Evolutionary conservation across 2,329 filamentous ascomycete genomes (phyloP), one percentile per base, ranked within the genome.

Genomic region (Ceratocystis cacaofunesta): DNA sequence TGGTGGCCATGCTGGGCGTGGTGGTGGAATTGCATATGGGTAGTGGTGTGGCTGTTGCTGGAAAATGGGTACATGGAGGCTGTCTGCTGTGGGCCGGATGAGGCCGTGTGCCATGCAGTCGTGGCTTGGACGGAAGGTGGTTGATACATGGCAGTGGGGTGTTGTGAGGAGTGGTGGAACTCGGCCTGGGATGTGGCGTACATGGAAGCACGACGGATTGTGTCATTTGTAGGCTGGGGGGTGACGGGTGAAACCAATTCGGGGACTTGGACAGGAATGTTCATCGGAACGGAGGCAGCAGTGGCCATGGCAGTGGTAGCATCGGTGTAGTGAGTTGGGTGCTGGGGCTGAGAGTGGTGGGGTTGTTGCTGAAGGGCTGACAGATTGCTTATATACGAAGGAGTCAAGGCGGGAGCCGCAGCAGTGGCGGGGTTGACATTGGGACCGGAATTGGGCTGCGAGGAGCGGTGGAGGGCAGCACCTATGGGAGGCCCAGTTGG

Each of bases 341-440:
- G 50, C 3, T 22, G 50, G 1, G 22, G 25, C 10, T 52, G 48
- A 8, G 48, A 25, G 48, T 52, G 48, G 7, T 52, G 48, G 48
- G n/a, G 5, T 17, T 52, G 48, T 25, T 22, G 50, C 22, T 55
- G 50, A 25, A 15, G 50, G 17, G 48, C 61, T 1, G 41, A 32
- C 43, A 62, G 48, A 32, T 44, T 6, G 8, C 28, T 67, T 50
- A 81, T 74, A 6, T 78, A 79, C 1, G 76, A 68, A 12, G 72
- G 71, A 12, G 72, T 71, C 10, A 76, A 74, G 5, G 75, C 32
- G 58, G 55, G 36, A 12, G 58, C 57, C 68, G 66, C 28, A 69
- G 66, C 66, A 50, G 74, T 4, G 62, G 44, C 66, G 67, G 22
- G 46, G 46, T 48, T n/a, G 46, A 22, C 12, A 55, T 55, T 52